These are phyloP conservation scores for Trichoderma endophyticum DNA, from an alignment of 2,329 filamentous ascomycete species.

Conservation along the genomic window DNA sequence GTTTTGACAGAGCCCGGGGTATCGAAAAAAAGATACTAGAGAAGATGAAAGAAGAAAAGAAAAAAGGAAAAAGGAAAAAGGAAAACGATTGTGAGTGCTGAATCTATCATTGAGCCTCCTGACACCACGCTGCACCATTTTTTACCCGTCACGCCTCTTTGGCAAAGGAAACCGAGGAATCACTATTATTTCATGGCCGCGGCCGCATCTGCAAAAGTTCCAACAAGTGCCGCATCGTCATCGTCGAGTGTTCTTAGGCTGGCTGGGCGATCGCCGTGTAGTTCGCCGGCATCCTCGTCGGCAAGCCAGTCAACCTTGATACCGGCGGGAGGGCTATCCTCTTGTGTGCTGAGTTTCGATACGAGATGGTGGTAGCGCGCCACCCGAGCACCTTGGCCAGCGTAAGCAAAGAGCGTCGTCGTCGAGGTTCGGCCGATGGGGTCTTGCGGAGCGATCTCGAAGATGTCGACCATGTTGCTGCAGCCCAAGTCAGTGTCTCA, in stretches of 20 bases:
- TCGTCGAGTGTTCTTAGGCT: constrained; percentile 35
- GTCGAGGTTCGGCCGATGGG: constrained; percentile 34
- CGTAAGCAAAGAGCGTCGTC: constrained; percentile 47
- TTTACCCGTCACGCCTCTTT: neutral
- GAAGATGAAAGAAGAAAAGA: neutral
- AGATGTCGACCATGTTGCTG: constrained; percentile 67
- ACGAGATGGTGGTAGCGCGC: constrained; percentile 61
- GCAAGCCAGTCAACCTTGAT: constrained; percentile 55
- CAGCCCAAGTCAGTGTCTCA: constrained; percentile 14
- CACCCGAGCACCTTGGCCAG: constrained; percentile 54
- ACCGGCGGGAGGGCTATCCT: constrained; percentile 37
- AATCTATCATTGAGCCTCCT: neutral
- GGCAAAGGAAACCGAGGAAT: neutral
- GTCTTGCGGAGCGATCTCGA: constrained; percentile 59
- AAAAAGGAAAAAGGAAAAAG: neutral
- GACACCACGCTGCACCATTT: neutral
- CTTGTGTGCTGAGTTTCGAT: constrained; percentile 53
- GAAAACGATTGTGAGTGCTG: constrained; percentile 6
- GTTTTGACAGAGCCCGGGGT: constrained; percentile 1
- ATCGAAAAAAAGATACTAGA: constrained; percentile 12
- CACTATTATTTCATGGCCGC: constrained; percentile 44
- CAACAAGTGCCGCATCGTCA: constrained; percentile 47
- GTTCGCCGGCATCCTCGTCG: constrained; percentile 49
- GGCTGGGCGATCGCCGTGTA: constrained; percentile 38
- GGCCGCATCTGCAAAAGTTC: constrained; percentile 59